A percentile compares a stretch with the other conserved stretches of the same genome.
phyloP scores from a whole-genome alignment of 78 protist genomes.

The Neovahlkampfia damariscottae region DNA sequence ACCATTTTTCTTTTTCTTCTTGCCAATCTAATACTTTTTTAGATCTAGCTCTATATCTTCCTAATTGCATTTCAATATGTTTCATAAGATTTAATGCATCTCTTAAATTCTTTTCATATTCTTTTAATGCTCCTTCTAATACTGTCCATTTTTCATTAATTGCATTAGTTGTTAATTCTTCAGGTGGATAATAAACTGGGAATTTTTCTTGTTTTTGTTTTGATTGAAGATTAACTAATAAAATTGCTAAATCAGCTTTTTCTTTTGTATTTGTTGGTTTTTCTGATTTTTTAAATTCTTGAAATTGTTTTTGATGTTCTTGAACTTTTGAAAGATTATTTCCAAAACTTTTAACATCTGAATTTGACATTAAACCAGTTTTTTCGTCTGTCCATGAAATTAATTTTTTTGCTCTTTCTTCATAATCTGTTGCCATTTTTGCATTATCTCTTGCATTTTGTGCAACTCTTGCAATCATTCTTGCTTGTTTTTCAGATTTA shows the following conservation, averaged over 20 bases:
- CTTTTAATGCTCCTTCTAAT: background rate
- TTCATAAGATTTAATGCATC: background rate
- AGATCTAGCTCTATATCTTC: background rate
- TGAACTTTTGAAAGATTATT: background rate
- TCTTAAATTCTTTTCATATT: background rate
- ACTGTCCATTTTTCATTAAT: background rate
- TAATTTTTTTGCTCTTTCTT: background rate
- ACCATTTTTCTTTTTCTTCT: background rate
- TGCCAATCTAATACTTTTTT: background rate
- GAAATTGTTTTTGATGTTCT: background rate
- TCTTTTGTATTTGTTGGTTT: background rate
- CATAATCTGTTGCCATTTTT: background rate
- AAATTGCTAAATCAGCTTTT: background rate
- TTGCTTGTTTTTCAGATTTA: slow-evolving; percentile 44
- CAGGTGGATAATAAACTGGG: background rate
- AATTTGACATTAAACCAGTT: background rate
- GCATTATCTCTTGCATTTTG: background rate
- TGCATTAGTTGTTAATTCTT: background rate
- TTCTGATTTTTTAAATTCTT: background rate
- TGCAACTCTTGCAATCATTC: slow-evolving; percentile 35
- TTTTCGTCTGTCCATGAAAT: slow-evolving; percentile 7
- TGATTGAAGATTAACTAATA: background rate
- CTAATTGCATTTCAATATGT: background rate
- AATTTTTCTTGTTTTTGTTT: background rate
- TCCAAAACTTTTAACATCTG: background rate